Evolutionary conservation across 108 stramenopile genomes (phyloP).

Genomic region (Cyclotella atomus): DNA sequence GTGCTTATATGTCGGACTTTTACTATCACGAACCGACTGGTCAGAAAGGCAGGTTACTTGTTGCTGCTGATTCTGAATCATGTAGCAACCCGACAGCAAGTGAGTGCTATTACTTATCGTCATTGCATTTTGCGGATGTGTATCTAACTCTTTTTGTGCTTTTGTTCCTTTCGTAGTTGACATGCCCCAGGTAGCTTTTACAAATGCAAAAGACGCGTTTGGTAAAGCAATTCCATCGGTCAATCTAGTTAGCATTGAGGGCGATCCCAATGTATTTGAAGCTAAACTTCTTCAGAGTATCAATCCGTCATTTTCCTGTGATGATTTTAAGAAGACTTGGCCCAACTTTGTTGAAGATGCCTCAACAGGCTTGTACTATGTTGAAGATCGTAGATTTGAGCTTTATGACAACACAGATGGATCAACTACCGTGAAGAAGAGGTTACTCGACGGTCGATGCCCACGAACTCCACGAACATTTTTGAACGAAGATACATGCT

Average conservation of each 20-base stretch:
- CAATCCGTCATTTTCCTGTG: background rate
- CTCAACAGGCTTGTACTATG: conserved; percentile 22
- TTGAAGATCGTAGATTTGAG: conserved; percentile 37
- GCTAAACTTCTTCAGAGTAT: conserved; percentile 9
- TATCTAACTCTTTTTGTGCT: background rate
- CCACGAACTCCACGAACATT: conserved; percentile 25
- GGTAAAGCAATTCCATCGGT: conserved; percentile 9
- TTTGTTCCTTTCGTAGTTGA: background rate
- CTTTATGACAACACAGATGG: conserved; percentile 19
- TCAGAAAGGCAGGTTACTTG: background rate
- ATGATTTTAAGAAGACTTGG: conserved; percentile 20
- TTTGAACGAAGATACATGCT: conserved; percentile 37
- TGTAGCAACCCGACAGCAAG: background rate
- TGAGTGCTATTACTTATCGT: background rate
- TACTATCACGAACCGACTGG: background rate
- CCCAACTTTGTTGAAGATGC: conserved; percentile 38
- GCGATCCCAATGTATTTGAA: conserved; percentile 17
- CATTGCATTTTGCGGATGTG: background rate
- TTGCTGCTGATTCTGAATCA: conserved; percentile 5
- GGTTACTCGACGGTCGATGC: conserved; percentile 23
- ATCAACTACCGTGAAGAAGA: conserved; percentile 2
- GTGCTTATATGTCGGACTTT: conserved; percentile 5
- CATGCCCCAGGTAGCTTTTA: conserved; percentile 16
- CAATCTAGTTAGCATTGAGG: conserved; percentile 3
- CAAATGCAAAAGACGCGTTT: background rate